phyloP scores from a whole-genome alignment of 805 yeast species.

The Barnettozyma siamensis region DNA sequence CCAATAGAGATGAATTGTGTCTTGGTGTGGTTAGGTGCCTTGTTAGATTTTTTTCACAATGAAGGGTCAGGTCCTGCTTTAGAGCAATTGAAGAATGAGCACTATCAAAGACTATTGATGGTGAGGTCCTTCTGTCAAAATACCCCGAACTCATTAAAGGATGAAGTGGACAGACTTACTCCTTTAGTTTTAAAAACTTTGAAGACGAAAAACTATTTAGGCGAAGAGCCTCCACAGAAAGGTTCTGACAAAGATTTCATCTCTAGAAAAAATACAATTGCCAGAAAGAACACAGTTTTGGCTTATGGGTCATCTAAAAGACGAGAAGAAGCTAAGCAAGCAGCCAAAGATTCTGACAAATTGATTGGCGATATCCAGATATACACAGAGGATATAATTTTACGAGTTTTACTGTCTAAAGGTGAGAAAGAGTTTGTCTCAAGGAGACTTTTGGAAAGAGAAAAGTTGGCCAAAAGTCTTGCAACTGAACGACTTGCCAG shows the following conservation, averaged over 20 bases:
- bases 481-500: slow-evolving; percentile 28
- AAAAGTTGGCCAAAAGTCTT: slow-evolving; percentile 32
- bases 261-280: slow-evolving; percentile 35
- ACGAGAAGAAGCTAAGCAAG: slow-evolving; percentile 41
- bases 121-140: slow-evolving; percentile 63
- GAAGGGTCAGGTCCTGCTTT: slow-evolving; percentile 78
- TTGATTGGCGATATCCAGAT: slow-evolving; percentile 35
- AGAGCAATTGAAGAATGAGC: slow-evolving; percentile 51
- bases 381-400: slow-evolving; percentile 58
- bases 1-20: slow-evolving; percentile 60
- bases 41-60: slow-evolving; percentile 76
- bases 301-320: slow-evolving; percentile 64
- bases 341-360: slow-evolving; percentile 33
- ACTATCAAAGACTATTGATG: slow-evolving; percentile 58
- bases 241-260: slow-evolving; percentile 21
- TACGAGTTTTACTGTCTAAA: slow-evolving; percentile 64
- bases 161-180: slow-evolving; percentile 54
- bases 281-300: slow-evolving; percentile 59
- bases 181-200: slow-evolving; percentile 47
- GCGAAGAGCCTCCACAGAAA: slow-evolving; percentile 28
- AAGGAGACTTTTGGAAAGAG: slow-evolving; percentile 55
- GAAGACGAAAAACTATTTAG: slow-evolving; percentile 40
- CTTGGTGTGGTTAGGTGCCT: slow-evolving; percentile 59
- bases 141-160: slow-evolving; percentile 38
- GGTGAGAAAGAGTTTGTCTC: slow-evolving; percentile 57